Evolutionary conservation across 352 stramenopile genomes (phyloP).

Genomic region (Plasmopara muralis): DNA sequence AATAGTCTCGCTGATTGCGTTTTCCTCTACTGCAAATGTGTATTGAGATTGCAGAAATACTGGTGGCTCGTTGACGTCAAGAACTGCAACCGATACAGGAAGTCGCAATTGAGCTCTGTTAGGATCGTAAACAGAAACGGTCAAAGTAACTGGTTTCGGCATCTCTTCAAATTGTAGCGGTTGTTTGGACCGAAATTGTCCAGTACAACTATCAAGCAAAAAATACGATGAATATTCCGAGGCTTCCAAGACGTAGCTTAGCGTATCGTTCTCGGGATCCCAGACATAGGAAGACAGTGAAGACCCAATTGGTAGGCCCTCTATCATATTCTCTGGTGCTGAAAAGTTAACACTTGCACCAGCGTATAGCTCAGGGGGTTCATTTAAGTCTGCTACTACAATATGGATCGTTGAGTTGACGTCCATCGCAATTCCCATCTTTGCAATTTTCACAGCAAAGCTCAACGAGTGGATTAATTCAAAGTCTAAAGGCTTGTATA

Average conservation of each 20-base stretch:
- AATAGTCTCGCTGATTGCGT: conserved; percentile 1
- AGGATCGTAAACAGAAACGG: conserved; percentile 17
- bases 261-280: conserved; percentile 51
- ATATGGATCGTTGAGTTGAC: conserved; percentile 11
- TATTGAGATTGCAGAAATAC: conserved; percentile 10
- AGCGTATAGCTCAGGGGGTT: conserved; percentile 10
- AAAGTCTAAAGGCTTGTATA: conserved; percentile 16
- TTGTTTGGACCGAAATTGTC: conserved; percentile 32
- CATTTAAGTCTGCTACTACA: conserved; percentile 15
- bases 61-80: conserved; percentile 21
- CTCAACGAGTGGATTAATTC: conserved; percentile 5
- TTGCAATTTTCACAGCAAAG: conserved; percentile 16
- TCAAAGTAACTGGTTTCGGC: conserved; percentile 4
- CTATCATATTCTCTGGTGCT: conserved; percentile 14
- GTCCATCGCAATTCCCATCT: conserved; percentile 5
- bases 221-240: conserved; percentile 44
- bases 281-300: conserved; percentile 27
- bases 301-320: conserved; percentile 19
- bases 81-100: conserved; percentile 5
- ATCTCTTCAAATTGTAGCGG: conserved; percentile 37
- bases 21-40: conserved; percentile 12
- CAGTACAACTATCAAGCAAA: conserved; percentile 37
- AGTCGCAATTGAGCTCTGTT: conserved; percentile 6
- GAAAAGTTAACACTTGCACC: conserved; percentile 2
- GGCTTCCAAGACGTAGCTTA: conserved; percentile 33